Evolutionary conservation across 495 filamentous ascomycete genomes (phyloP), one percentile per base, ranked within the genome.

Genomic region (Trichoderma asperelloides): DNA sequence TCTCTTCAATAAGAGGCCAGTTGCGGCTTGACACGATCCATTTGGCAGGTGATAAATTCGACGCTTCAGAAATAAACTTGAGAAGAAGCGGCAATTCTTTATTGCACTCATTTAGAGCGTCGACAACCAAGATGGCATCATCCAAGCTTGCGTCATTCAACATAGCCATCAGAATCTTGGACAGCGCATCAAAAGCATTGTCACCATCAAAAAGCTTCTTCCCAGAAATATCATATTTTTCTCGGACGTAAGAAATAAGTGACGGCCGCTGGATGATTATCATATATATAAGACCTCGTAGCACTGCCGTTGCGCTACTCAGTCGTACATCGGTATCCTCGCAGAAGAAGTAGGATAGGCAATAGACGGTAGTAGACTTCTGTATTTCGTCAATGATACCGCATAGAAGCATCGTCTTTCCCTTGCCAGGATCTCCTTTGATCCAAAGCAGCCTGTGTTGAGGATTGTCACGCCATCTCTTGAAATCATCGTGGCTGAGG

Each of bases 331-430:
- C 68, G 15, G 76, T 74, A 45, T 68, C 75, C 66, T 81, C 74
- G 64, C 77, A 82, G 67, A 83, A 81, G 69, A 83, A 82, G 71
- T 76, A 83, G 25, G 75, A 77, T 15, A 82, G 39, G 28, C 18
- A 16, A 16, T 23, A 18, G 2, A 12, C 2, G 65, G 25, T 45
- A 68, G 47, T 66, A 21, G 65, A 18, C 2, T 6, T 39, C 23
- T 68, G 65, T 23, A 80, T 68, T n/a, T 79, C 66, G 33, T 78
- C 69, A 51, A 80, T 76, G 62, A 81, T 73, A 33, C 76, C 77
- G 25, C 72, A 76, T 39, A 83, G 45, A 1, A 83, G 75, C 81
- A 83, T 83, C 18, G 79, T 81, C 71, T 83, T 83, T 13, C 80
- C 79, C 60, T 74, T 83, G 18, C 79, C 78, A 49, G 76, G 74